These are phyloP conservation scores for Neoboletus subvelutipes DNA, from an alignment of 768 basidiomycete species.

Conservation along the genomic window DNA sequence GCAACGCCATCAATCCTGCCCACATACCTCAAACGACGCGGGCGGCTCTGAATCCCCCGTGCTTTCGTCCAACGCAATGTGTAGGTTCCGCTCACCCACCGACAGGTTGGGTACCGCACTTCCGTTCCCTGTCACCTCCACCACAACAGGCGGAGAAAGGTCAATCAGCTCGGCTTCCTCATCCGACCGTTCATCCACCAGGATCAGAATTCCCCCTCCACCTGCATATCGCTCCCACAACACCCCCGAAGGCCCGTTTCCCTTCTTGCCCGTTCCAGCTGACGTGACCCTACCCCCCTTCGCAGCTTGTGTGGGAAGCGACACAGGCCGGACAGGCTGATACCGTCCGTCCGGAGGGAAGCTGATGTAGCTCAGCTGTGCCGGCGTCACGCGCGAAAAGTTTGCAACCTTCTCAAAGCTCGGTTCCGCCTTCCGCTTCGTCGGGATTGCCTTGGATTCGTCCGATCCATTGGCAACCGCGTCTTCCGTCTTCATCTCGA, in stretches of 20 bases:
- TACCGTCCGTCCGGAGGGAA: constrained; percentile 82
- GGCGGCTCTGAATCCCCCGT: constrained; percentile 75
- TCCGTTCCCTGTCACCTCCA: constrained; percentile 21
- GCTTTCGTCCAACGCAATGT: constrained; percentile 70
- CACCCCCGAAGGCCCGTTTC: constrained; percentile 32
- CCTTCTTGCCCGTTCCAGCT: constrained; percentile 29
- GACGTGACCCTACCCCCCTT: constrained; percentile 36
- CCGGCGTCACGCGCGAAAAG: constrained; percentile 89
- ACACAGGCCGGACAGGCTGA: constrained; percentile 84
- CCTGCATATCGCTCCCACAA: constrained; percentile 65
- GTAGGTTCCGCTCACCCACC: constrained; percentile 35
- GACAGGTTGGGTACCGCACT: constrained; percentile 32
- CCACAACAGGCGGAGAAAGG: constrained; percentile 42
- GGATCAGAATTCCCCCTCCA: constrained; percentile 85
- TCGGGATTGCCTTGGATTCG: constrained; percentile 49
- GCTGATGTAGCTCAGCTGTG: constrained; percentile 79
- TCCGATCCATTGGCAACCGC: constrained; percentile 54
- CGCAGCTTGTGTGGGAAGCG: constrained; percentile 38
- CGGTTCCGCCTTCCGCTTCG: constrained; percentile 71
- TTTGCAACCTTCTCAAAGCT: constrained; percentile 75
- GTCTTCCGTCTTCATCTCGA: constrained; percentile 79
- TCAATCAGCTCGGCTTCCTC: constrained; percentile 76
- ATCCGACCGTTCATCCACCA: constrained; percentile 70
- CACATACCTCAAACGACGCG: constrained; percentile 78
- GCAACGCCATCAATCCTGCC: not conserved